Base-by-base conservation (phyloP, 106 monocot species). In the Triglochin maritima region DNA sequence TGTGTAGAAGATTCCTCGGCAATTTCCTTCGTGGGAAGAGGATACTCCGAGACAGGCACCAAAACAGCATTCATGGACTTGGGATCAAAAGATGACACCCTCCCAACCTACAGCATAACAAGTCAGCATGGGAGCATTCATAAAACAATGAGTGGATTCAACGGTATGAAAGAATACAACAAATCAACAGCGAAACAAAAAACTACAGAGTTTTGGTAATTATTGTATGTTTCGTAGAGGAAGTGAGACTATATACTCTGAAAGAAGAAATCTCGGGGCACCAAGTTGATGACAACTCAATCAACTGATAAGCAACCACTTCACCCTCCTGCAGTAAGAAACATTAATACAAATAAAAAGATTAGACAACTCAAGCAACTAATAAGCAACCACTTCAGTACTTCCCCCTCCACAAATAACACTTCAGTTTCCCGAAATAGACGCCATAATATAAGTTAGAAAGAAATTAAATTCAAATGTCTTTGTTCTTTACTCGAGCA, bases 261-360 rank as follows among this genome's bases (percentile, higher is more conserved):
- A 80, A 84, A 51, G 86, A 50, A 77, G 98, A 98, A 63, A 98
- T 80, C 61, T 92, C 91, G 52, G 98, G 98, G 60, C 88, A 92
- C 91, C 86, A 92, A 13, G 86, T 80, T 42, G 91, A 84, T 48
- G 98, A 88, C 60, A 98, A 61, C 63, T 98, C 98, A 70, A 98
- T 77, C 56, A 98, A 49, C 10, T 86, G 88, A 75, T 98, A 98
- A 2, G 70, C 88, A 81, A 98, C 63, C 9, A 86, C 59, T 72
- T 92, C 98, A 51, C 91, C 98, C 64, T 79, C 84, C 98, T 98
- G 74, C 70, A 73, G 69, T 1, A 79, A 58, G 67, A 43, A 43
- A 72, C 3, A 52, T 52, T 52, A 8, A 52, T 52, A 52, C n/a
- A n/a, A n/a, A n/a, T n/a, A n/a, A n/a, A n/a, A n/a, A 52, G 52